Conservation (phyloP, 306 rosid genomes). For the Luffa acutangula region DNA sequence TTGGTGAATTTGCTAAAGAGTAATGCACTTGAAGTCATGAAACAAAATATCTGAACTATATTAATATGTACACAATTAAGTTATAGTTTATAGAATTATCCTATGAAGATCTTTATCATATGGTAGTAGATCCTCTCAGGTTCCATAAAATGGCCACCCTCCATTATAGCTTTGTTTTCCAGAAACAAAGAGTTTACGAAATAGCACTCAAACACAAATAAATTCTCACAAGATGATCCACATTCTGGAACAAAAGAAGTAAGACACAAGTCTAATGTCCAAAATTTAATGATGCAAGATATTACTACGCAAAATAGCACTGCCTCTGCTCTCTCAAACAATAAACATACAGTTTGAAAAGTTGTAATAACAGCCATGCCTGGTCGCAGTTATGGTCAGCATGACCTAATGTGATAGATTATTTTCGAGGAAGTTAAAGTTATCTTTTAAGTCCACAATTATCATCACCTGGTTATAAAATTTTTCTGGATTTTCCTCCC, state of each 20-base stretch:
- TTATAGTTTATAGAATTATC: neutral
- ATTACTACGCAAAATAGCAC: neutral
- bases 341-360: neutral
- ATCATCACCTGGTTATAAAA: conserved; percentile 85
- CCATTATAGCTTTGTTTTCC: neutral
- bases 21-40: neutral
- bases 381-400: neutral
- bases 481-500: conserved; percentile 98
- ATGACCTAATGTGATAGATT: neutral
- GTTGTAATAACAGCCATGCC: neutral
- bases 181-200: neutral
- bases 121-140: neutral
- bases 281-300: neutral
- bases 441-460: neutral
- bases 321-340: neutral
- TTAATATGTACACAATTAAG: neutral
- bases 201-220: neutral
- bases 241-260: neutral
- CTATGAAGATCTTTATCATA: neutral
- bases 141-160: neutral
- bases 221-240: neutral
- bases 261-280: neutral
- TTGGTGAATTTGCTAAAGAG: neutral
- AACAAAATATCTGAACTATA: neutral
- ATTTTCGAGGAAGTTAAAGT: neutral